These are phyloP conservation scores for Mixia osmundae DNA, from an alignment of 1,284 basidiomycete genomes.

Conservation along the genomic window DNA sequence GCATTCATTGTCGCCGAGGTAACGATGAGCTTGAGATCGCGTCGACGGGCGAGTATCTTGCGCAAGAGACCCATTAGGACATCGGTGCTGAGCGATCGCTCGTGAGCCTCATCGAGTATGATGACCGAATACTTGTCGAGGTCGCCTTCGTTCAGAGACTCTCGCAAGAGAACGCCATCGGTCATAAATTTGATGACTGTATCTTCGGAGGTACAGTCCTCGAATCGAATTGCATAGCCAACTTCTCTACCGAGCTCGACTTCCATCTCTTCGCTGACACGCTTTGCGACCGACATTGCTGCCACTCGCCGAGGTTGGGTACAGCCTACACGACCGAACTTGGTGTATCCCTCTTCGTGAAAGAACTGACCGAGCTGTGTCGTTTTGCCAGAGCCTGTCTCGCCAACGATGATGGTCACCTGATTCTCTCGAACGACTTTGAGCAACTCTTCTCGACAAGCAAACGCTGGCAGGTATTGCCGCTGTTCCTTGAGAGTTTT, in stretches of 20 bases:
- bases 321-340: slow-evolving; percentile 70
- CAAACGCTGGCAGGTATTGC: slow-evolving; percentile 93
- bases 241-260: slow-evolving; percentile 62
- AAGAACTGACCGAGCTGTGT: slow-evolving; percentile 78
- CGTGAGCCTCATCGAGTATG: slow-evolving; percentile 92
- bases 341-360: slow-evolving; percentile 85
- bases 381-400: slow-evolving; percentile 88
- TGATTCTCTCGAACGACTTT: slow-evolving; percentile 82
- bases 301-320: slow-evolving; percentile 93
- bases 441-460: slow-evolving; percentile 83
- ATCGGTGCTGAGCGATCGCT: slow-evolving; percentile 83
- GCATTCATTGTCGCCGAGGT: slow-evolving; percentile 99
- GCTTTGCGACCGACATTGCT: slow-evolving; percentile 96
- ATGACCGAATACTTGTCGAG: slow-evolving; percentile 84
- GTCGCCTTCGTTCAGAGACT: slow-evolving; percentile 87
- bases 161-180: slow-evolving; percentile 82
- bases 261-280: slow-evolving; percentile 79
- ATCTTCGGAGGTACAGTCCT: slow-evolving; percentile 75
- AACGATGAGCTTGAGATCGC: slow-evolving; percentile 87
- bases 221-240: slow-evolving; percentile 92
- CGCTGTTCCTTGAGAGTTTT: slow-evolving; percentile 82
- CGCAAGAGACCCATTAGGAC: slow-evolving; percentile 84
- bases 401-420: slow-evolving; percentile 81
- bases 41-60: slow-evolving; percentile 71
- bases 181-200: slow-evolving; percentile 99